Percentiles rank a stretch among this genome's conserved stretches.
phyloP scores from a whole-genome alignment of 2,329 filamentous ascomycete species.

The Epichloe hybrida region DNA sequence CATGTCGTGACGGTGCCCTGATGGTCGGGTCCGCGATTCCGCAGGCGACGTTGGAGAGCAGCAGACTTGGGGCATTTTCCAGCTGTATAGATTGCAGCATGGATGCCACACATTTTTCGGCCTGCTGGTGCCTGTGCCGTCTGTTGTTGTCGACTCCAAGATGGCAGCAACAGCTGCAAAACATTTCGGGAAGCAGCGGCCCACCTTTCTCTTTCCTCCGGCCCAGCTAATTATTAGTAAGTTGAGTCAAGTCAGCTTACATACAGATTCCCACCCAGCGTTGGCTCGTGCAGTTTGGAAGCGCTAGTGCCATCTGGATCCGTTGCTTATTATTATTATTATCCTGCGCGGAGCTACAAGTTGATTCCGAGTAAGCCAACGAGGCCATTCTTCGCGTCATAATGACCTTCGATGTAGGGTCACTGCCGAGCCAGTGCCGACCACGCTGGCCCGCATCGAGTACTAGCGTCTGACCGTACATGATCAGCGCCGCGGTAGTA shows the following conservation, averaged over 20 bases:
- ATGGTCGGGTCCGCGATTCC: conserved; percentile 48
- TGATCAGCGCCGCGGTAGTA: too few species aligned
- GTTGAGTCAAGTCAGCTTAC: too few species aligned
- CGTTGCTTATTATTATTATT: background rate
- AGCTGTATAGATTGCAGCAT: conserved; percentile 31
- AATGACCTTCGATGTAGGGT: background rate
- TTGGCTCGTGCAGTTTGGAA: background rate
- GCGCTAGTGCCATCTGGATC: background rate
- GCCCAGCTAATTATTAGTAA: too few species aligned
- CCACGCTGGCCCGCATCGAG: background rate
- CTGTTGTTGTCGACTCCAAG: too few species aligned
- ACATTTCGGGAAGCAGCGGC: background rate
- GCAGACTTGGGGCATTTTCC: conserved; percentile 16
- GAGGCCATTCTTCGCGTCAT: background rate
- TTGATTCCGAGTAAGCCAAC: background rate
- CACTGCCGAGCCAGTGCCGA: too few species aligned
- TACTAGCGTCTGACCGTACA: background rate
- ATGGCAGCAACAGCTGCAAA: background rate
- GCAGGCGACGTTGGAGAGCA: conserved; percentile 31
- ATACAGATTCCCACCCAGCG: too few species aligned
- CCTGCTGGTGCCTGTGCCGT: background rate
- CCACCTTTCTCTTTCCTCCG: background rate
- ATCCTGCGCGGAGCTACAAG: background rate
- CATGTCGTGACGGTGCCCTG: conserved; percentile 28
- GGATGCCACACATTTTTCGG: conserved; percentile 46